phyloP scores from a whole-genome alignment of 345 rosid species.

The Leavenworthia alabamica region DNA sequence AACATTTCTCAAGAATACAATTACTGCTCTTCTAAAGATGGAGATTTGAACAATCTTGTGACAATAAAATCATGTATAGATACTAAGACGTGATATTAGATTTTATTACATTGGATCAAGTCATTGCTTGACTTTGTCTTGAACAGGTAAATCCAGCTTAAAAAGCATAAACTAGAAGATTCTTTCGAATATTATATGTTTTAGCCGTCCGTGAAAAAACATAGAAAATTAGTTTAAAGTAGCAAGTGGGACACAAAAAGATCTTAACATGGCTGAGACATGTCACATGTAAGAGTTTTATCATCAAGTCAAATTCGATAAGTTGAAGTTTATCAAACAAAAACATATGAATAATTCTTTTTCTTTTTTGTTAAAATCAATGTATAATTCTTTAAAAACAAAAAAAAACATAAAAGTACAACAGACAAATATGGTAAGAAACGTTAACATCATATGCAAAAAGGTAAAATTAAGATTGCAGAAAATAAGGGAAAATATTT shows the following conservation, averaged over 20 bases:
- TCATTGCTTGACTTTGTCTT: conserved; percentile 22
- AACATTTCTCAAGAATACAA: not conserved
- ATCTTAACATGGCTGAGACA: not conserved
- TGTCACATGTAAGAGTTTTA: not conserved
- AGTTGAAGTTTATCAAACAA: not conserved
- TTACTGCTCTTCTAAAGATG: not conserved
- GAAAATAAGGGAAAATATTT: not conserved
- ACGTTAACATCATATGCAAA: not conserved
- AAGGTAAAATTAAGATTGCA: not conserved
- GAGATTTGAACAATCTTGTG: not conserved
- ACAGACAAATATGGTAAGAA: not conserved
- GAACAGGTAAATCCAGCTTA: conserved; percentile 8
- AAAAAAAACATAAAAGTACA: not conserved
- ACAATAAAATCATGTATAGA: not conserved
- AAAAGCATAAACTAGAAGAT: conserved; percentile 7
- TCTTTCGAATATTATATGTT: not conserved
- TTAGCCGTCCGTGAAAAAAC: not conserved
- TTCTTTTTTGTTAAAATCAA: too few relatives aligned
- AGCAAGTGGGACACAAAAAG: conserved; percentile 8
- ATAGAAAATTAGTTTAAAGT: not conserved
- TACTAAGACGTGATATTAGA: conserved; percentile 9
- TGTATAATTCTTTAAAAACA: not conserved
- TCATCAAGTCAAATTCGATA: not conserved
- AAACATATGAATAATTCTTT: not conserved
- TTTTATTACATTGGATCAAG: conserved; percentile 21